Base-by-base conservation (phyloP, 805 yeast genomes). In the Zygosaccharomyces pseudorouxii region DNA sequence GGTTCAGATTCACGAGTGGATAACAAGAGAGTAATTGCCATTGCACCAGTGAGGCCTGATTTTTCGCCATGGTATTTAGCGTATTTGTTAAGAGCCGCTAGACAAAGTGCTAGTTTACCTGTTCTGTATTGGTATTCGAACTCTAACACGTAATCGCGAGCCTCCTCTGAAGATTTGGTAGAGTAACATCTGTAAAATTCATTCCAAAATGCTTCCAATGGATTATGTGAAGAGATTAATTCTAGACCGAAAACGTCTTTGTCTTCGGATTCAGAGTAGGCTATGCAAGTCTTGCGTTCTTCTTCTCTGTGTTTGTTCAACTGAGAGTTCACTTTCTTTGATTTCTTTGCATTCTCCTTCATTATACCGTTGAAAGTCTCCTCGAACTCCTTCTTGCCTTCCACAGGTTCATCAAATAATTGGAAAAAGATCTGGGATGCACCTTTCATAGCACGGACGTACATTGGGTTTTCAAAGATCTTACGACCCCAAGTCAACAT, bases 401-500 rank as follows among this genome's bases (percentile, higher is more conserved):
- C 50, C 28, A 48, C 4, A 9, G 54, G 43, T 1, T 54, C 48
- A 43, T 62, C 65, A 35, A 56, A 40, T 6, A 63, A 36, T 11
- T 74, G 77, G 44, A 84, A 69, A 55, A 82, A 79, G 31, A 86
- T 65, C 16, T 73, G 68, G 23, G 82, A 68, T 30, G 89, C 77
- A 1, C 93, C 95, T 39, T 70, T 67, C 50, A 84, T 73, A 0
- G 86, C 86, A 47, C 93, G 77, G n/a, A 78, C 72, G 60, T 79
- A 88, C 45, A 85, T 76, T 3, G 95, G 89, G 29, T 85, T 80
- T 7, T 79, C 63, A 63, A 75, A 89, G 40, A 93, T 65, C 18
- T 70, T 64, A 64, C 90, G 95, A 48, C 82, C 96, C 98, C 98
- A 93, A 42, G 73, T 67, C 44, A 90, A 56, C 78, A 87, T 79